Conservation (phyloP, 129 eudicot genomes). For the Centrapalus pauciflorus region DNA sequence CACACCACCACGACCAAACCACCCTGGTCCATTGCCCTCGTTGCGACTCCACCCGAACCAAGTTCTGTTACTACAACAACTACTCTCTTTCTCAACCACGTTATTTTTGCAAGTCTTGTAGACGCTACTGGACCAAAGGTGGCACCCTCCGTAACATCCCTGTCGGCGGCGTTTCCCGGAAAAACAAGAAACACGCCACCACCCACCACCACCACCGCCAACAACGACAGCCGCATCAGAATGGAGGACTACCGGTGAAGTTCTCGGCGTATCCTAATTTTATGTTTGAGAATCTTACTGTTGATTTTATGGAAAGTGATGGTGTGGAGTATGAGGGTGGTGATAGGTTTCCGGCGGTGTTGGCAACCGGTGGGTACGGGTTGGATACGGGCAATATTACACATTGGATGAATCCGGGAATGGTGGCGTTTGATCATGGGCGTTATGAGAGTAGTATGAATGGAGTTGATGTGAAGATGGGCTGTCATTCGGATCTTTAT, state of each 20-base stretch:
- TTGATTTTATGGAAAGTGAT: constrained; percentile 40
- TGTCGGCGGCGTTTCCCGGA: constrained; percentile 79
- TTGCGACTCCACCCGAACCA: constrained; percentile 84
- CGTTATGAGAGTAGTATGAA: constrained; percentile 17
- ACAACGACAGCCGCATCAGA: background rate
- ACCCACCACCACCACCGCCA: background rate
- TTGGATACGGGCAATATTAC: constrained; percentile 4
- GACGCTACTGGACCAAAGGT: constrained; percentile 96
- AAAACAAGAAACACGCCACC: constrained; percentile 39
- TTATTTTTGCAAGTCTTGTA: constrained; percentile 84
- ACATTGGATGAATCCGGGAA: constrained; percentile 17
- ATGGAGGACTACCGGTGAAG: background rate
- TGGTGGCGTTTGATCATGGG: constrained; percentile 25
- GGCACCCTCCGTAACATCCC: constrained; percentile 94
- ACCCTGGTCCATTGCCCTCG: constrained; percentile 61
- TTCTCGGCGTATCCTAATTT: constrained; percentile 1
- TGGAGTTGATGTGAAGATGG: constrained; percentile 49
- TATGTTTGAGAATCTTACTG: constrained; percentile 33
- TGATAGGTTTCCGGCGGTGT: constrained; percentile 3
- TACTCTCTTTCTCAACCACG: constrained; percentile 90
- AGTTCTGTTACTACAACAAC: constrained; percentile 96
- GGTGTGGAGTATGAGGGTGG: constrained; percentile 8
- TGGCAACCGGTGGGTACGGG: constrained; percentile 13
- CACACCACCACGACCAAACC: constrained; percentile 56
- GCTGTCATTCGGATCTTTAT: constrained; percentile 34